phyloP scores from a whole-genome alignment of 2,329 filamentous ascomycete species.

The Graphiopsis chlorocephala region DNA sequence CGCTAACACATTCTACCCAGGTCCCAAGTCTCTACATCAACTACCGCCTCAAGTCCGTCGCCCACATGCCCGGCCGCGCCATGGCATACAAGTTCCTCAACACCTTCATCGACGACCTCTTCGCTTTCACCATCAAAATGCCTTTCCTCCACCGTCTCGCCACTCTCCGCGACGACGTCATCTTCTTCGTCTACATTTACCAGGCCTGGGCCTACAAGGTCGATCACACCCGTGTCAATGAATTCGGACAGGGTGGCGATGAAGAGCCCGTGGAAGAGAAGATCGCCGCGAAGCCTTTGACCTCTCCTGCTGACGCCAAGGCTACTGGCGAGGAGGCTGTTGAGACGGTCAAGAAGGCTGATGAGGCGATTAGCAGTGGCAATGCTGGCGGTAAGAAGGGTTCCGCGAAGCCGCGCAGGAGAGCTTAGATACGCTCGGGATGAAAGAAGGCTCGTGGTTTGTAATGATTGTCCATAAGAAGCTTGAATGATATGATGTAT shows the following conservation, averaged over 20 bases:
- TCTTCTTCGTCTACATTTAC: slow-evolving; percentile 97
- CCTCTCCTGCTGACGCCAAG: slow-evolving; percentile 32
- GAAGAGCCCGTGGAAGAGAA: slow-evolving; percentile 63
- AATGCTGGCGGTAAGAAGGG: not conserved
- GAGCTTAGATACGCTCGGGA: not conserved
- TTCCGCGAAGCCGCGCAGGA: slow-evolving; percentile 5
- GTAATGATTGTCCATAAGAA: not conserved
- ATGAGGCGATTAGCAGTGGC: slow-evolving; percentile 5
- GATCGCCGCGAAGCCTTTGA: slow-evolving; percentile 44
- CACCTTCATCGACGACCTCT: slow-evolving; percentile 98
- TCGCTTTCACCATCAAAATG: slow-evolving; percentile 99
- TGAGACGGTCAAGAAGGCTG: slow-evolving; percentile 2
- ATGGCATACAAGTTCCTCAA: slow-evolving; percentile 99
- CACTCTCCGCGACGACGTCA: slow-evolving; percentile 90
- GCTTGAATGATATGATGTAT: not conserved
- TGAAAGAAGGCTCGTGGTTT: not conserved
- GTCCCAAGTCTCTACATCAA: slow-evolving; percentile 95
- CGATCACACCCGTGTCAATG: slow-evolving; percentile 89
- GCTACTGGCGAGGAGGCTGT: slow-evolving; percentile 3
- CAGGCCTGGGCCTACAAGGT: slow-evolving; percentile 90
- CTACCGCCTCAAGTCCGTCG: slow-evolving; percentile 86
- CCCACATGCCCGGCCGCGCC: slow-evolving; percentile 93
- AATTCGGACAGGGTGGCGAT: slow-evolving; percentile 98
- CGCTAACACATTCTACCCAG: slow-evolving; percentile 19
- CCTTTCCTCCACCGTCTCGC: slow-evolving; percentile 87